Base-by-base conservation (phyloP, 805 yeast species). In the Helenozyma baotianmanensis region DNA sequence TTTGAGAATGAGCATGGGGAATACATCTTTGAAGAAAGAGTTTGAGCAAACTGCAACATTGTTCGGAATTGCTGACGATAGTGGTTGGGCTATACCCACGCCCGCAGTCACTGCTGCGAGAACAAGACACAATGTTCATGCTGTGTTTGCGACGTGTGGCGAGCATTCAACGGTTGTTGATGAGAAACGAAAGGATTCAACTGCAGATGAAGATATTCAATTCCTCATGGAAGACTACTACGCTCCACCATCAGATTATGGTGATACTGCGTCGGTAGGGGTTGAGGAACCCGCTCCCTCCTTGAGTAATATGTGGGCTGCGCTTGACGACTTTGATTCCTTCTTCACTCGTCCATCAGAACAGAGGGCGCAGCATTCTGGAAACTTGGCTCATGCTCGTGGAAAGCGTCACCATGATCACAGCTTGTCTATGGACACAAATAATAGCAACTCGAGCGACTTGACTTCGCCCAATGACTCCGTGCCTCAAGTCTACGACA, bases 51-150 rank as follows among this genome's bases (percentile, higher is more conserved):
- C 92, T 3, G 88, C 92, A 0, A 87, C 97, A 0, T 64, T 92
- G 35, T 94, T 88, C 63, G 98, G 98, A 11, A 80, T 90, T 15
- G 97, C 98, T 0, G 90, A 84, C 40, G 95, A 85, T 9, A 79
- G 82, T 50, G 99, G 99, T 1, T 92, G 99, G 99, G 81, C 96
- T 0, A 79, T 94, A 30, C 95, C 97, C 2, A 83, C 85, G 90
- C 96, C 98, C 2, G 85, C 90, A 0, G 78, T 87, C 26, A 81
- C 92, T 2, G 87, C 96, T 0, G 82, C 95, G 0, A 75, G 84
- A 11, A 85, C 97, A 1, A 68, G 97, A 44, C 86, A 85, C 53
- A 92, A 92, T 50, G 94, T 92, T 1, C 97, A 92, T 56, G 89
- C 97, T 0, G 97, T 92, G 3, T 92, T 85, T 53, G 78, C 88